Evolutionary conservation across 2,329 filamentous ascomycete species (phyloP), one percentile per base, ranked within the genome.

Genomic region (Tolypocladium tundrense): DNA sequence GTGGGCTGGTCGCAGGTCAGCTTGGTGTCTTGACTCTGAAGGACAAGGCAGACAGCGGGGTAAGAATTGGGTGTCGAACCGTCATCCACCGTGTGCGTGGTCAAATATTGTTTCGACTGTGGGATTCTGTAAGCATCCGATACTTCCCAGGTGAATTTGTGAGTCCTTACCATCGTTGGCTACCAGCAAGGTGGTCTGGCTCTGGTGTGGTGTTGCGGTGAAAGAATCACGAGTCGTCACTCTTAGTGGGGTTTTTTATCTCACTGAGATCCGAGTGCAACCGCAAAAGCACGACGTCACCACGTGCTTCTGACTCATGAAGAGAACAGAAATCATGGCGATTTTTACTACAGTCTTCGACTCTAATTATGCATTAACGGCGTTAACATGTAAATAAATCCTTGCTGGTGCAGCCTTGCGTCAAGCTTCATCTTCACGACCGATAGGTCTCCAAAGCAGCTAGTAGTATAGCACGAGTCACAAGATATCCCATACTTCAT

Each of bases 61-160:
- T 70, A 54, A 37, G 45, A 16, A 24, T 21, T 43, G 33, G 51
- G 53, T 56, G 57, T 69, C 78, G 71, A 72, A 90, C 90, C 91
- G 78, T 91, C 84, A 71, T 96, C 89, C 72, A 96, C 84, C 50
- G 91, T 93, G 73, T 96, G 90, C 64, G 88, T 88, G 68, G 93
- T 95, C 62, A 99, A 83, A 72, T 97, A 99, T 87, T 97, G 94
- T 78, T 97, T 97, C 58, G 94, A 99, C 94, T 97, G 60, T 21
- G 10, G 52, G 10, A 31, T 3, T 14, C 14, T 14, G 53, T 62
- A 27, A 61, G 56, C 56, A 27, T 57, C 21, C 39, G 19, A 6
- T 21, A 1, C n/a, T 14, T 6, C 19, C 11, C 7, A 37, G n/a
- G 31, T 52, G 31, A 33, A 6, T 52, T 37, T 19, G 39, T 31